Evolutionary conservation across 257 asterid species (phyloP), one percentile per base, ranked within the genome.

Genomic region (Fraxinus quadrangulata): DNA sequence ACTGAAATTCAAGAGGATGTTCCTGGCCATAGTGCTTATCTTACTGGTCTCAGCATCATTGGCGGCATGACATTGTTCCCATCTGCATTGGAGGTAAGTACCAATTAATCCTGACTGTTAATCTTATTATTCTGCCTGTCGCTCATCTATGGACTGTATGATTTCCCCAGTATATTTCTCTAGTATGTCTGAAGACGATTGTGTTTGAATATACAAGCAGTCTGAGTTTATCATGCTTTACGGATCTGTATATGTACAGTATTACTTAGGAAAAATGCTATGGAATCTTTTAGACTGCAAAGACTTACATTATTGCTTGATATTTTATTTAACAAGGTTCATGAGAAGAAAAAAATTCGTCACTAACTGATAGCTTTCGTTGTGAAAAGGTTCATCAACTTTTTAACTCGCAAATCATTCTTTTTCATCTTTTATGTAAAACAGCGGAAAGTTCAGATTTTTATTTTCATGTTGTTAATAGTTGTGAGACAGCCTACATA

Each of bases 31-130:
- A 89, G 86, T 72, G 92, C 91, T 36, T 96, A 93, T 86, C 92
- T 96, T 71, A 96, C 97, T 0, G 98, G 98, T 72, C 97, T 96
- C 69, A 96, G 99, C 86, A 92, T 96, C 78, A 87, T 96, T 17
- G 99, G 99, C 16, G 99, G 99, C n/a, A 89, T 96, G 97, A 88
- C 99, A 56, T 85, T 96, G 89, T 93, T 96, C 81, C 76, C 93
- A 45, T 90, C 97, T 34, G 97, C 97, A 40, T 70, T 96, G 9
- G 97, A 93, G 98, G 99, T 93, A 89, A 75, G n/a, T 69, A 2
- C 36, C 17, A 3, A 21, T 45, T 70, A 21, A 24, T n/a, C 30
- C 49, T 47, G 31, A 21, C 40, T 66, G 36, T 49, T 71, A 6
- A 59, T 59, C 9, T 61, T 75, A 42, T 40, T 19, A 26, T 76